A percentile compares a stretch with the other conserved stretches of the same genome.
Evolutionary conservation across 2,329 filamentous ascomycete genomes (phyloP).

Genomic region (Sporothrix pseudoabietina): DNA sequence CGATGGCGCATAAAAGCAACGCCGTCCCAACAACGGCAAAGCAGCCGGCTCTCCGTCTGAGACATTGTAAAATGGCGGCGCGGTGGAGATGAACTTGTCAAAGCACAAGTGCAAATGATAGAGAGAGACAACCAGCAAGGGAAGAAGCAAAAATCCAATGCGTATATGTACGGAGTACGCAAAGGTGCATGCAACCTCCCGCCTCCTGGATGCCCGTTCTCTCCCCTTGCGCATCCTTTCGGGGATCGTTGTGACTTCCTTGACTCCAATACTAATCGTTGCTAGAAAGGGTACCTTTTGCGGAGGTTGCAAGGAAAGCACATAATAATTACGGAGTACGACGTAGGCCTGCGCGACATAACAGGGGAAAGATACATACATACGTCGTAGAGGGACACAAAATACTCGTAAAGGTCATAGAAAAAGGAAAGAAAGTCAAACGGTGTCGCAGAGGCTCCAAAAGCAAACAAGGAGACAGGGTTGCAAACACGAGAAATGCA

Average conservation of each 20-base stretch:
- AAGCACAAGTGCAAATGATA: not conserved
- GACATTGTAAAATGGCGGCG: constrained; percentile 18
- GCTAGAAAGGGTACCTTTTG: not conserved
- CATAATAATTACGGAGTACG: no score
- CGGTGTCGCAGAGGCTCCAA: not conserved
- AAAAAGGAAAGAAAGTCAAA: constrained; percentile 1
- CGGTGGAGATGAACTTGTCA: not conserved
- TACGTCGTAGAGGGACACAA: not conserved
- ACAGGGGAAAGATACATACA: not conserved
- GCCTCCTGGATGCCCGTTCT: not conserved
- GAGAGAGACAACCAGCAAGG: not conserved
- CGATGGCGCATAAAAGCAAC: constrained; percentile 2
- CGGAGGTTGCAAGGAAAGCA: not conserved
- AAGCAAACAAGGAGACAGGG: not conserved
- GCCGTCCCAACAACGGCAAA: constrained; percentile 8
- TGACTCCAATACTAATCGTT: not conserved
- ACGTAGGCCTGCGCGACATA: not conserved
- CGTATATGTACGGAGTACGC: not conserved
- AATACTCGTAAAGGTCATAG: not conserved
- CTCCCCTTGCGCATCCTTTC: not conserved
- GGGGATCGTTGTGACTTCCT: not conserved
- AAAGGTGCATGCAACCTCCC: not conserved
- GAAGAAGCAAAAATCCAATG: not conserved
- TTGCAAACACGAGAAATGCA: not conserved
- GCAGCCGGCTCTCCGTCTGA: constrained; percentile 11